Base-by-base conservation (phyloP, 768 basidiomycete genomes). In the Russula olivacea region DNA sequence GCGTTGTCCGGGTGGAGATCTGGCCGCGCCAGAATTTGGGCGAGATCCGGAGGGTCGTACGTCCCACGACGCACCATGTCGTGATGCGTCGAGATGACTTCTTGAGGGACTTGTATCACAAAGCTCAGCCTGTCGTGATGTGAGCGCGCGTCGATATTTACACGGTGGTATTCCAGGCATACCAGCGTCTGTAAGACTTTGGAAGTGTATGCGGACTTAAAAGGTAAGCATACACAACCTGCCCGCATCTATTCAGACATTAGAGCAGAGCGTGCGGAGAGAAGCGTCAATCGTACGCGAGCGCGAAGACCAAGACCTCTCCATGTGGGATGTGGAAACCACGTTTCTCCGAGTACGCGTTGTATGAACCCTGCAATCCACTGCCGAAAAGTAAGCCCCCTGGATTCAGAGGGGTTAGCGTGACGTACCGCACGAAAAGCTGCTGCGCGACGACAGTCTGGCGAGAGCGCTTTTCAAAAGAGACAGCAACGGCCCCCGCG, bases 311-410 rank as follows among this genome's bases (percentile, higher is more conserved):
- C 9, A 95, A 72, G 0, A 91, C 81, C 53, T 88, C 89, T 5
- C 95, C 95, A 71, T 93, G 80, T 1, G 93, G 93, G 19, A 98
- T 78, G 49, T 76, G 77, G 49, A 94, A 78, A 32, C 84, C 84
- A 41, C 81, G 81, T 68, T 82, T 83, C 2, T 80, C 79, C 0
- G 91, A 84, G 68, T 86, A 87, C 6, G 83, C 81, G 69, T 95
- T 96, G 72, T 90, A 96, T 0, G 87, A 84, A 3, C 92, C 94
- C 73, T 98, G 95, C 8, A 98, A 76, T 4, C 95, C 94, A 53
- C 93, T 92, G 45, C 9, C 14, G n/a, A 55, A 55, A 47, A 10
- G 34, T 49, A 23, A 14, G 36, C 21, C n/a, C 11, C 23, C 17
- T 36, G 6, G 14, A 9, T 43, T 30, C 12, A 11, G 25, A 36